Conservation (phyloP, 2,329 filamentous ascomycete species). For the Trichoderma asperellum region DNA sequence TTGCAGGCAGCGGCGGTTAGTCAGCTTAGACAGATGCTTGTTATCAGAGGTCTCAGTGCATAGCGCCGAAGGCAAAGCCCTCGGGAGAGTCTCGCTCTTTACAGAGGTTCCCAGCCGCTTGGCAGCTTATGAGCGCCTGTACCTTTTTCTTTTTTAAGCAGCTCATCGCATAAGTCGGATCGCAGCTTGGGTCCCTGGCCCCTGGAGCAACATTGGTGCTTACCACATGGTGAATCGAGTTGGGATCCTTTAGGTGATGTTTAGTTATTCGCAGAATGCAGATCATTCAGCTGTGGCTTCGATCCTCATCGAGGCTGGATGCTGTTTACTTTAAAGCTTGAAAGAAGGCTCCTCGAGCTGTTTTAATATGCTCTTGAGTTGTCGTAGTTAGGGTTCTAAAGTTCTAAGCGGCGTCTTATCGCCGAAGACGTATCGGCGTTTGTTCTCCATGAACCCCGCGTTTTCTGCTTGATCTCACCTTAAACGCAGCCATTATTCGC, state of each 20-base stretch:
- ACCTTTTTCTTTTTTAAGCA: conserved; percentile 1
- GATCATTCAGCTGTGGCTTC: not conserved
- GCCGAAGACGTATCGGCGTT: conserved; percentile 10
- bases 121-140: not conserved
- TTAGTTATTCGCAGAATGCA: not conserved
- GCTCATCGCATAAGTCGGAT: conserved; percentile 10
- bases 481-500: not conserved
- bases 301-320: not conserved
- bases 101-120: not conserved
- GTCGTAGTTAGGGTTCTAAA: not conserved
- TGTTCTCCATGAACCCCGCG: conserved; percentile 16
- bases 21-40: not conserved
- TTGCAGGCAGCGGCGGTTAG: not conserved
- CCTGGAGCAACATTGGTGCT: not conserved
- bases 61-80: not conserved
- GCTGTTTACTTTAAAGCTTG: not conserved
- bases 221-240: not conserved
- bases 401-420: conserved; percentile 8
- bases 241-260: too few relatives aligned
- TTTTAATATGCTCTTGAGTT: not conserved
- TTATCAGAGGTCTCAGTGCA: not conserved
- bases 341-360: too few relatives aligned
- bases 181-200: not conserved
- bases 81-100: conserved; percentile 2
- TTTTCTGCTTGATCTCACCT: not conserved